Evolutionary conservation across 495 filamentous ascomycete species (phyloP).

Genomic region (Baudoinia panamericana): DNA sequence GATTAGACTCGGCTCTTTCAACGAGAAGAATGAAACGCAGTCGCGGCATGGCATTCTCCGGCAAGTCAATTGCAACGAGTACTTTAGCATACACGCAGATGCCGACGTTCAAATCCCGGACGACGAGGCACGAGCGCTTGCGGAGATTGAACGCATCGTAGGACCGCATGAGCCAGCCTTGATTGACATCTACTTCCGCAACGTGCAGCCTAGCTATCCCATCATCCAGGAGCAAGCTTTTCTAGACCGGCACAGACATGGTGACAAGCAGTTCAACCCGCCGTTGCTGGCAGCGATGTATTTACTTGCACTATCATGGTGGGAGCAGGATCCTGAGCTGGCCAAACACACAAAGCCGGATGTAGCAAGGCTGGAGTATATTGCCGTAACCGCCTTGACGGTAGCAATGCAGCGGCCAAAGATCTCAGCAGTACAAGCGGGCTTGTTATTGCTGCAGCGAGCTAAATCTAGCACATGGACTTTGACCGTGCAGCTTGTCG

Average conservation of each 20-base stretch:
- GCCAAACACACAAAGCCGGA: conserved; percentile 56
- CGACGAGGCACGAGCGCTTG: conserved; percentile 51
- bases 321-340: conserved; percentile 58
- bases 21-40: conserved; percentile 56
- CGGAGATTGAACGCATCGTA: conserved; percentile 71
- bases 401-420: conserved; percentile 74
- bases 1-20: conserved; percentile 57
- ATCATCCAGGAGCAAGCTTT: conserved; percentile 81
- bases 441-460: conserved; percentile 74
- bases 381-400: conserved; percentile 57
- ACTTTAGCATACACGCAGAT: conserved; percentile 69
- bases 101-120: conserved; percentile 46
- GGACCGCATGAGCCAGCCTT: conserved; percentile 66
- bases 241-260: conserved; percentile 66
- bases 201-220: conserved; percentile 82
- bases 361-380: conserved; percentile 58
- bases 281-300: conserved; percentile 81
- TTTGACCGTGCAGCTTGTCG: conserved; percentile 72
- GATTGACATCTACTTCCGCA: conserved; percentile 75
- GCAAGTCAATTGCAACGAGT: conserved; percentile 68
- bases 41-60: conserved; percentile 57
- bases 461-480: conserved; percentile 78
- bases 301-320: conserved; percentile 81
- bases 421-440: conserved; percentile 87
- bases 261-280: conserved; percentile 66